Evolutionary conservation across 345 rosid genomes (phyloP).

Genomic region (Populus simonii): DNA sequence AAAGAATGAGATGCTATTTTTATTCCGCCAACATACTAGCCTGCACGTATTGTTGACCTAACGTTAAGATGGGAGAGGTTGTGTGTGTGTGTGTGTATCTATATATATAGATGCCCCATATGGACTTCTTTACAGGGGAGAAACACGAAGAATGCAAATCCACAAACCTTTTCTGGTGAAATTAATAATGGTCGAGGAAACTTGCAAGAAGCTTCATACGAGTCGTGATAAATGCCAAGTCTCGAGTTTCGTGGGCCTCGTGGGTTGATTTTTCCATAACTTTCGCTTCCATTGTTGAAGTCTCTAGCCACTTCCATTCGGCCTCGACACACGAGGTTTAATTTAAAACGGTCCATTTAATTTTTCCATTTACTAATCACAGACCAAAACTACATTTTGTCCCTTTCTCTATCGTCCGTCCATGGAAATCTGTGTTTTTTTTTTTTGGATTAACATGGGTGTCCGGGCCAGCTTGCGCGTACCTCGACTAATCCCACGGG

Average conservation of each 20-base stretch:
- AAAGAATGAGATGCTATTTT: neutral
- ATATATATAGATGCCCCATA: neutral
- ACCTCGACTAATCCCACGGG: too few relatives aligned
- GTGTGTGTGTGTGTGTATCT: neutral
- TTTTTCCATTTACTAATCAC: neutral
- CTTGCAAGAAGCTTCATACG: conserved; percentile 16
- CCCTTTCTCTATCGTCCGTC: too few relatives aligned
- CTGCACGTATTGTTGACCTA: neutral
- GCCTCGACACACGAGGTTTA: neutral
- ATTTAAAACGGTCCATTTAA: neutral
- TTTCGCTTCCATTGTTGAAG: neutral
- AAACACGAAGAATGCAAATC: neutral
- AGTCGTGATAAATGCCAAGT: neutral
- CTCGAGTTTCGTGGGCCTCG: neutral
- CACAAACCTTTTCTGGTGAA: too few relatives aligned
- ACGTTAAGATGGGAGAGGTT: neutral
- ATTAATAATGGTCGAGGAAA: conserved; percentile 10
- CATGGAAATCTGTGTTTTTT: neutral
- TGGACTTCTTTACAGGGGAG: neutral
- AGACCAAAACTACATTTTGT: neutral
- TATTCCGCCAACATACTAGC: neutral
- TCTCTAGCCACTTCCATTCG: neutral
- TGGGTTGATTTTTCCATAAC: neutral
- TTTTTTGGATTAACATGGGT: too few relatives aligned
- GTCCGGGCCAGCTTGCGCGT: too few relatives aligned